These are phyloP conservation scores for Pseudopithomyces maydicus DNA, from an alignment of 2,329 filamentous ascomycete genomes.

Conservation along the genomic window DNA sequence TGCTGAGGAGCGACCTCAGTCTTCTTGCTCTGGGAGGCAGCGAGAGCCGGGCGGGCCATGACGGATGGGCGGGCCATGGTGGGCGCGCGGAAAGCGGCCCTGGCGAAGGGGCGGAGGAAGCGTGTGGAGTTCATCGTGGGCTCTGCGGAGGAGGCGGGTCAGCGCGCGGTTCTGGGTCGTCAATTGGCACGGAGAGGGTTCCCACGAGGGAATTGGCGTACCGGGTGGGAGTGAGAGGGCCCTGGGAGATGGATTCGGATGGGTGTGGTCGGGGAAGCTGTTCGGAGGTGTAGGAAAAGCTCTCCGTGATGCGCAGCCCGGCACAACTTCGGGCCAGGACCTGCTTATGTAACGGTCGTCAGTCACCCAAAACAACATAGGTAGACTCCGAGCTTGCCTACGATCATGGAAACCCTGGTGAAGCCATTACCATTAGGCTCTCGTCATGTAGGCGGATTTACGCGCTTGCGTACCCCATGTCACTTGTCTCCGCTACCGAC, in stretches of 20 bases:
- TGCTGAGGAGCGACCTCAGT: conserved; percentile 36
- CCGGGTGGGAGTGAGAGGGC: conserved; percentile 31
- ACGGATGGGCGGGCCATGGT: conserved; percentile 38
- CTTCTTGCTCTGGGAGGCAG: conserved; percentile 44
- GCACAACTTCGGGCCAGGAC: not conserved
- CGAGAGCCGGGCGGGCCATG: conserved; percentile 43
- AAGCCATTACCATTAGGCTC: too few species aligned
- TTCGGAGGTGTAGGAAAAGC: conserved; percentile 35
- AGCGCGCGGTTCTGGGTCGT: conserved; percentile 30
- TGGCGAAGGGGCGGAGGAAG: conserved; percentile 48
- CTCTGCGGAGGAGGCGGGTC: conserved; percentile 35
- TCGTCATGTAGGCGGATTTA: too few species aligned
- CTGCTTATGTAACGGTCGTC: conserved; percentile 1
- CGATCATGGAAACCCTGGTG: too few species aligned
- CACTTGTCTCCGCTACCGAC: too few species aligned
- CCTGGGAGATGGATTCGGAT: conserved; percentile 43
- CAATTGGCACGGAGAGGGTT: conserved; percentile 33
- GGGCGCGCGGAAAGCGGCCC: conserved; percentile 47
- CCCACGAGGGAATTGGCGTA: conserved; percentile 32
- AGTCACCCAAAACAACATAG: too few species aligned
- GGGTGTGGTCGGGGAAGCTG: conserved; percentile 32
- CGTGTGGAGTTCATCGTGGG: conserved; percentile 49
- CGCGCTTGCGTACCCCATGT: too few species aligned
- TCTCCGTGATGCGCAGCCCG: conserved; percentile 14
- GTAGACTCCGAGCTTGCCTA: too few species aligned